A percentile compares a stretch with the other conserved stretches of the same genome.
Evolutionary conservation across 257 asterid species (phyloP).

Genomic region (Ligustrum vulgare): DNA sequence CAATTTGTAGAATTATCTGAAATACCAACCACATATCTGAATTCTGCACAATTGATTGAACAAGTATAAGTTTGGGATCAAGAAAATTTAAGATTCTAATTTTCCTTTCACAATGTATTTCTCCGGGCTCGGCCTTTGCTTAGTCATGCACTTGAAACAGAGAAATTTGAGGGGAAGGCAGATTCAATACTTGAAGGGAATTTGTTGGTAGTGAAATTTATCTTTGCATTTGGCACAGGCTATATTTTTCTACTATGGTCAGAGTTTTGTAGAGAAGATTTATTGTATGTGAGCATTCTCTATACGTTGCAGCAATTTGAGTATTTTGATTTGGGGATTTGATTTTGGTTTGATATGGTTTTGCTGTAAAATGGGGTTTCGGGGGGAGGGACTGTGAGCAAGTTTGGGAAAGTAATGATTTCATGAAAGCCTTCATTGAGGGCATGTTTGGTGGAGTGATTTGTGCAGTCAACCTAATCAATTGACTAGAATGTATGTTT

Average conservation of each 20-base stretch:
- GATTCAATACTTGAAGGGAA: conserved; percentile 75
- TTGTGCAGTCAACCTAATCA: no score
- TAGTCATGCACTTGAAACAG: conserved; percentile 60
- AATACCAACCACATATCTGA: background rate
- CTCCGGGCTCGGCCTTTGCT: conserved; percentile 91
- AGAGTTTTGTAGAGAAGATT: conserved; percentile 32
- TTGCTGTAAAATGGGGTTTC: no score
- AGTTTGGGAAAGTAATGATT: no score
- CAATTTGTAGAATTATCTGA: no score
- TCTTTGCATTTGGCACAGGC: conserved; percentile 19
- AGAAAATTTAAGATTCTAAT: background rate
- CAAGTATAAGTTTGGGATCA: background rate
- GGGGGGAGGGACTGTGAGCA: no score
- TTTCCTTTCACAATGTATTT: conserved; percentile 9
- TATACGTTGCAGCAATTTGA: conserved; percentile 33
- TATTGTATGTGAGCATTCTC: conserved; percentile 20
- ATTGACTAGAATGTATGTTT: no score
- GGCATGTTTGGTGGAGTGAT: no score
- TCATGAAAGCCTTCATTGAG: no score
- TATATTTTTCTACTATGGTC: conserved; percentile 9
- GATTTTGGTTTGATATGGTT: no score
- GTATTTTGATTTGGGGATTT: no score
- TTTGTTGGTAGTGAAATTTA: conserved; percentile 57
- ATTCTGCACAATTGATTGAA: background rate
- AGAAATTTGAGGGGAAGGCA: conserved; percentile 55